These are phyloP conservation scores for Scheffersomyces parashehatae DNA, from an alignment of 1,139 yeast species.

Conservation along the genomic window DNA sequence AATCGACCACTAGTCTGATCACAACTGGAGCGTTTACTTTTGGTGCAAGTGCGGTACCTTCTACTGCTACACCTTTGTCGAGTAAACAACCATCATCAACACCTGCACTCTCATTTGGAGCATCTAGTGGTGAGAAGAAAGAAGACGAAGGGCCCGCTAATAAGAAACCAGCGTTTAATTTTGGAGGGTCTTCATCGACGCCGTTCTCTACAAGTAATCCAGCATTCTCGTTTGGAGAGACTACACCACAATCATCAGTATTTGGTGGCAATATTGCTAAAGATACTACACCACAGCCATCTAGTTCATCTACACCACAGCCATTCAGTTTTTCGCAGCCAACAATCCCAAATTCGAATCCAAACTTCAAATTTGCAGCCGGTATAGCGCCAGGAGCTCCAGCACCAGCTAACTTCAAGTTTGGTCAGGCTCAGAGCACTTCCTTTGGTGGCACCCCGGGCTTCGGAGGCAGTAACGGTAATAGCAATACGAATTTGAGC, in stretches of 20 bases:
- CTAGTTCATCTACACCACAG: constrained; percentile 6
- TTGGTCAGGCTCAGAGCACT: constrained; percentile 3
- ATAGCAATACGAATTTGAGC: not conserved
- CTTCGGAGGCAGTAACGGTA: constrained; percentile 1
- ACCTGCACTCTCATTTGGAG: constrained; percentile 4
- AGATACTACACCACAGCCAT: not conserved
- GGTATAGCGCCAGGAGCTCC: constrained; percentile 5
- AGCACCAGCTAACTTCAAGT: constrained; percentile 2
- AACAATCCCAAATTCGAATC: constrained; percentile 2
- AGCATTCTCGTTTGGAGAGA: constrained; percentile 1
- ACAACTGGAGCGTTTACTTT: not conserved
- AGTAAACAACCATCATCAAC: not conserved
- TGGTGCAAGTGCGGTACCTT: not conserved
- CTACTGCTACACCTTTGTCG: not conserved
- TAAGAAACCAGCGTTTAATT: constrained; percentile 2
- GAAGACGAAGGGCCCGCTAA: not conserved
- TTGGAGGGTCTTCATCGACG: constrained; percentile 4
- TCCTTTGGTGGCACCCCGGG: constrained; percentile 6
- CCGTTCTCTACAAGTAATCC: not conserved
- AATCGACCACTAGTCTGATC: constrained; percentile 1
- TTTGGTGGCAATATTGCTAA: constrained; percentile 13
- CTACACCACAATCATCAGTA: constrained; percentile 2
- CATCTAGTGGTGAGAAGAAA: not conserved
- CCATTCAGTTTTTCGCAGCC: constrained; percentile 3
- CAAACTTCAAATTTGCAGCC: constrained; percentile 12